phyloP scores from a whole-genome alignment of 108 stramenopile species.

The Cyclotella baltica region DNA sequence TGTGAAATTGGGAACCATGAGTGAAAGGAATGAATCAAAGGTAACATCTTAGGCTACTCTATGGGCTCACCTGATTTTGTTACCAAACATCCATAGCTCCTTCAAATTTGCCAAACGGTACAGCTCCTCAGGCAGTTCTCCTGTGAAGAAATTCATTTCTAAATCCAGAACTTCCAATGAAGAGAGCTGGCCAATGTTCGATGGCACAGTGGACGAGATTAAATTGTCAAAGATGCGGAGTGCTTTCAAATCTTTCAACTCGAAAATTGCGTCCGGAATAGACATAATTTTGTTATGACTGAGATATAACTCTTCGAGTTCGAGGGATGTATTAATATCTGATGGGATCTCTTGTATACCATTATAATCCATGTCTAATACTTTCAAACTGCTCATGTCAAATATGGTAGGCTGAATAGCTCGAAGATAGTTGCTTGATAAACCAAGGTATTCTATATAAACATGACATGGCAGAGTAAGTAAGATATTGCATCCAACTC shows the following conservation, averaged over 20 bases:
- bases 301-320: constrained; percentile 46
- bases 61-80: too few relatives aligned
- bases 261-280: constrained; percentile 40
- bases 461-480: neutral
- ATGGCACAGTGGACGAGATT: constrained; percentile 29
- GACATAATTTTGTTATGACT: constrained; percentile 37
- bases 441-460: constrained; percentile 30
- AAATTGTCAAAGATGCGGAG: constrained; percentile 38
- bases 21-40: too few relatives aligned
- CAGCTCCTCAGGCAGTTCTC: constrained; percentile 44
- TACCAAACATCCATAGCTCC: constrained; percentile 32
- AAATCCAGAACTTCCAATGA: constrained; percentile 39
- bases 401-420: constrained; percentile 28
- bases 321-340: constrained; percentile 19
- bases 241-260: constrained; percentile 25
- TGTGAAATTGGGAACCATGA: too few relatives aligned
- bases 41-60: too few relatives aligned
- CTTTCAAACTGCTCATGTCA: constrained; percentile 33
- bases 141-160: constrained; percentile 40
- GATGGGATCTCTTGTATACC: constrained; percentile 31
- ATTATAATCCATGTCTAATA: constrained; percentile 50
- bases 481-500: neutral
- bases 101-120: constrained; percentile 35
- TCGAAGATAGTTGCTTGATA: constrained; percentile 31
- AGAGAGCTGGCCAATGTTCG: constrained; percentile 36